A percentile compares a stretch with the other conserved stretches of the same genome.
Conservation (phyloP, 495 filamentous ascomycete species). For the Entonaema liquescens region DNA sequence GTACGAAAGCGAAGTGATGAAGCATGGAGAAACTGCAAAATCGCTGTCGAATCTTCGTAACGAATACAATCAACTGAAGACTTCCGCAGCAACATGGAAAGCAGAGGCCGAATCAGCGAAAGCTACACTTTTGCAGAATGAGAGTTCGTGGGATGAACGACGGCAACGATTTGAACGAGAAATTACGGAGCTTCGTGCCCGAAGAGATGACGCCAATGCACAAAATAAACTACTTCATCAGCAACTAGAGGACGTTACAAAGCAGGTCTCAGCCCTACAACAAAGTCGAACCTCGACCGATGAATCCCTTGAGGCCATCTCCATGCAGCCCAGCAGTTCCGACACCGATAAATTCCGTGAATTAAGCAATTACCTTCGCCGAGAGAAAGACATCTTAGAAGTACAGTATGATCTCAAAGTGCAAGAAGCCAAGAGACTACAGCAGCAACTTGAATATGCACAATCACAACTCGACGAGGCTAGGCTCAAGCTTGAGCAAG, state of each 20-base stretch:
- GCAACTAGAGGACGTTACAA: conserved; percentile 82
- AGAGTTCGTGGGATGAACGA: conserved; percentile 86
- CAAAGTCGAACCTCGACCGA: conserved; percentile 68
- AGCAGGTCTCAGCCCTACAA: conserved; percentile 79
- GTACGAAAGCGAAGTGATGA: conserved; percentile 92
- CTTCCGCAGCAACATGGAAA: conserved; percentile 72
- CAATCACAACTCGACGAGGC: conserved; percentile 87
- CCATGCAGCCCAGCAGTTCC: conserved; percentile 47
- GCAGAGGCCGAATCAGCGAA: conserved; percentile 84
- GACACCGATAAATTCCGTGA: conserved; percentile 75
- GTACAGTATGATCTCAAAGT: conserved; percentile 89
- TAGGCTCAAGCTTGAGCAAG: conserved; percentile 84
- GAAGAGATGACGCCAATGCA: conserved; percentile 79
- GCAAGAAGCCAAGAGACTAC: conserved; percentile 84
- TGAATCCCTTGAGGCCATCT: conserved; percentile 49
- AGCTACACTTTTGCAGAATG: conserved; percentile 77
- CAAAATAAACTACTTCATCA: conserved; percentile 90
- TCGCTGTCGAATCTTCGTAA: conserved; percentile 76
- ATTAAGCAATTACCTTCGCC: conserved; percentile 87
- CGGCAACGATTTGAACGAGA: conserved; percentile 84
- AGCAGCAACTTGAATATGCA: conserved; percentile 88
- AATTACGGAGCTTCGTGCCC: conserved; percentile 75
- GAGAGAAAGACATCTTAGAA: conserved; percentile 97
- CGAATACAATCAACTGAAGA: conserved; percentile 83
- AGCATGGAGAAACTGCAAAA: conserved; percentile 92